phyloP scores from a whole-genome alignment of 257 asterid genomes.

The Knoxia roxburghii region DNA sequence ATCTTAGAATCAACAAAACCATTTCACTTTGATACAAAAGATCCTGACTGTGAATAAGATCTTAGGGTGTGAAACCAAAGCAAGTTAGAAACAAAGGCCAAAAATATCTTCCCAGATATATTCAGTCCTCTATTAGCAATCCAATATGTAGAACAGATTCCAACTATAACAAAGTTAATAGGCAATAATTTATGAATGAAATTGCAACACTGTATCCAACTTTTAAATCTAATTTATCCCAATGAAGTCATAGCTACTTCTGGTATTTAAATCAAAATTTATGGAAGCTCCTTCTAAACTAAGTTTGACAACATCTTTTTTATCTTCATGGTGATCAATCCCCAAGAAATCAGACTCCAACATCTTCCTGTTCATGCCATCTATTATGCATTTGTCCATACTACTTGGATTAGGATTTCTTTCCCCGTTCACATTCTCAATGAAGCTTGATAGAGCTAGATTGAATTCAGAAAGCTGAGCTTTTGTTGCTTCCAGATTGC shows the following conservation, averaged over 20 bases:
- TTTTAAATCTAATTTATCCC: slow-evolving; percentile 34
- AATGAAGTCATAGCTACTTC: slow-evolving; percentile 59
- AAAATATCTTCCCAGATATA: neutral
- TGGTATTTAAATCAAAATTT: slow-evolving; percentile 55
- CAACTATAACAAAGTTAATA: neutral
- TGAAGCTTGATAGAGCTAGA: slow-evolving; percentile 59
- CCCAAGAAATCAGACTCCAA: slow-evolving; percentile 20
- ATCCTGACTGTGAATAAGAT: too few species aligned
- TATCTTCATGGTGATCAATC: slow-evolving; percentile 27
- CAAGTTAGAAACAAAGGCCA: too few species aligned
- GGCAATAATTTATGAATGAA: neutral
- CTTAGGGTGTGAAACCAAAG: too few species aligned
- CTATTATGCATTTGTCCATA: slow-evolving; percentile 19
- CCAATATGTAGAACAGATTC: neutral
- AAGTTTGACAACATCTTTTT: slow-evolving; percentile 29
- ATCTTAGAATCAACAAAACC: neutral
- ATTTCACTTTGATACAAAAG: neutral
- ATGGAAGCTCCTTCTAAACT: slow-evolving; percentile 51
- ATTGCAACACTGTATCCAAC: slow-evolving; percentile 2
- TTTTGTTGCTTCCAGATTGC: slow-evolving; percentile 46
- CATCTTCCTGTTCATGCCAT: slow-evolving; percentile 18
- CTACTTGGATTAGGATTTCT: slow-evolving; percentile 26
- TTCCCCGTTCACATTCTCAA: slow-evolving; percentile 50
- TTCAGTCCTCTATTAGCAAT: neutral
- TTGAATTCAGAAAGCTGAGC: slow-evolving; percentile 61